Evolutionary conservation across 768 basidiomycete genomes (phyloP), one percentile per base, ranked within the genome.

Genomic region (Suillus subluteus): DNA sequence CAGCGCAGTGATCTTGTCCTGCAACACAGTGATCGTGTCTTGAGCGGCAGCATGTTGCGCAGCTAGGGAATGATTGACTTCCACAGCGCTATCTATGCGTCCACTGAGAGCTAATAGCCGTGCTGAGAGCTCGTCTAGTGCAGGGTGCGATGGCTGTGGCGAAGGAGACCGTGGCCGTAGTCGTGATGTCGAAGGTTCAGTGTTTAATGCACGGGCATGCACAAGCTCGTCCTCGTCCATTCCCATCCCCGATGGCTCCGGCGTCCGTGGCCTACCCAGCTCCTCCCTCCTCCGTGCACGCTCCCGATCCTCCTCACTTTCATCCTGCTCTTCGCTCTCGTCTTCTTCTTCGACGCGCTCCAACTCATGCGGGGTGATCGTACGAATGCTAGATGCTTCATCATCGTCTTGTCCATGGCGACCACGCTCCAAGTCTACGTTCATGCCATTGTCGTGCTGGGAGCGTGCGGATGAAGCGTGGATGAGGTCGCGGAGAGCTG

Each of bases 1-100:
- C n/a, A 96, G 78, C 1, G 82, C 73, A 8, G 74, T 76, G 4
- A 96, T 90, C 70, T 94, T 94, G 21, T 81, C 79, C 73, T 95
- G 91, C 30, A 95, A 78, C 1, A 80, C 79, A 18, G 80, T 81
- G 68, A 95, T 95, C 5, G 89, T 92, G n/a, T 77, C 79, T 73
- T 94, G 91, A 2, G 95, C 93, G 4, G 86, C 84, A 2, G 84
- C 75, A 68, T 98, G 95, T 74, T 96, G 93, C 0, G 83, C 83
- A 73, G 95, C 92, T 11, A 98, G 82, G 0, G 86, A 82, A 6
- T 84, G 82, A 9, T 92, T 93, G 68, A 95, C 80, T 58, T 88
- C 85, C 44, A 95, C 81, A 0, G 95, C 91, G 1, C 87, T 85
- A 63, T 89, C 88, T 37, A 99, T 88, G 73, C 95, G 93, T 32